phyloP scores from a whole-genome alignment of 805 yeast genomes.

The Candida piceae region DNA sequence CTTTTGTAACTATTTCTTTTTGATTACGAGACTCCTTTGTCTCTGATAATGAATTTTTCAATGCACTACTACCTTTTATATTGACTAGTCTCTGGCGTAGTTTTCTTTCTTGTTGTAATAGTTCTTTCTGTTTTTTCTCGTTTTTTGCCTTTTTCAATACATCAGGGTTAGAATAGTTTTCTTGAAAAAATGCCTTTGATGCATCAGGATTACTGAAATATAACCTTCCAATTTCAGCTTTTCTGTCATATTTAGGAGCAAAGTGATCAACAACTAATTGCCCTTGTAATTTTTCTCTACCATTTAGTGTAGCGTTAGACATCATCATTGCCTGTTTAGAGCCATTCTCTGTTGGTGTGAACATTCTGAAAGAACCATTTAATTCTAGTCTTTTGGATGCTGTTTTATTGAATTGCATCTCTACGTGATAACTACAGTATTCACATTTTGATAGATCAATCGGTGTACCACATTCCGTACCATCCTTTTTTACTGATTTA shows the following conservation, averaged over 20 bases:
- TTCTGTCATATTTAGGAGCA: slow-evolving; percentile 19
- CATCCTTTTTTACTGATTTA: slow-evolving; percentile 40
- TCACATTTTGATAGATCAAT: slow-evolving; percentile 49
- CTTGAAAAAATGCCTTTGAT: slow-evolving; percentile 47
- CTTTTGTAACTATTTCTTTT: slow-evolving; percentile 22
- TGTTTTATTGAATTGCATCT: slow-evolving; percentile 44
- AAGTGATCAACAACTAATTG: slow-evolving; percentile 21
- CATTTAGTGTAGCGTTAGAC: slow-evolving; percentile 13
- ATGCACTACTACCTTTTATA: slow-evolving; percentile 20
- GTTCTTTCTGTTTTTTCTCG: slow-evolving; percentile 33
- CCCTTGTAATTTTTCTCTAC: slow-evolving; percentile 24
- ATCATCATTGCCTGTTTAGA: slow-evolving; percentile 36
- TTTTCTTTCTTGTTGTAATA: slow-evolving; percentile 31
- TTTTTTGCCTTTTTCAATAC: slow-evolving; percentile 35
- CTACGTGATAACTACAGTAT: slow-evolving; percentile 71
- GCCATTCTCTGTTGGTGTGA: slow-evolving; percentile 49
- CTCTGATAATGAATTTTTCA: slow-evolving; percentile 13
- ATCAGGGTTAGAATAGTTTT: slow-evolving; percentile 44
- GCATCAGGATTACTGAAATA: slow-evolving; percentile 38
- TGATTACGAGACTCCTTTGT: slow-evolving; percentile 15
- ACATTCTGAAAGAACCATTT: slow-evolving; percentile 51
- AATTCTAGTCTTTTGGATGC: slow-evolving; percentile 73
- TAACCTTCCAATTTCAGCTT: slow-evolving; percentile 17
- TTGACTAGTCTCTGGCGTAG: slow-evolving; percentile 29
- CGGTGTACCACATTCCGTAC: slow-evolving; percentile 52